Conservation (phyloP, 208 protist genomes). For the Trypanosomatidae sp. region DNA sequence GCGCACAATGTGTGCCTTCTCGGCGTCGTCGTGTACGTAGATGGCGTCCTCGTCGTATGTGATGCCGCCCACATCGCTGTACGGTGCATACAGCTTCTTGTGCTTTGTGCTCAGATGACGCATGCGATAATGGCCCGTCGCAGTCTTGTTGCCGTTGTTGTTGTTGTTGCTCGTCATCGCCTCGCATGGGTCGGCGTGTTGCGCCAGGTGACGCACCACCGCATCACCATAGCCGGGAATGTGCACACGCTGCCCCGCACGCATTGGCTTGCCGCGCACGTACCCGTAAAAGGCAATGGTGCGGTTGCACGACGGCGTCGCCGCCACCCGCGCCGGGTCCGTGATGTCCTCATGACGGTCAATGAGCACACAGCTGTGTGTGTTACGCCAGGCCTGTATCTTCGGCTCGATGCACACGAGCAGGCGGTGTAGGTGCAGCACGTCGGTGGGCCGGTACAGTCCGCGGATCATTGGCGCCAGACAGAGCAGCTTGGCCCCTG, state of each 20-base stretch:
- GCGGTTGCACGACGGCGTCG: constrained; percentile 58
- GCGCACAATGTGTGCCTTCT: constrained; percentile 64
- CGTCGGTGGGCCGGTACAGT: constrained; percentile 94
- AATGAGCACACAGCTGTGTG: constrained; percentile 95
- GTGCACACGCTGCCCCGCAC: constrained; percentile 88
- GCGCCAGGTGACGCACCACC: constrained; percentile 69
- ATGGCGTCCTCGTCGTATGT: constrained; percentile 97
- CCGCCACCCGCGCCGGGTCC: constrained; percentile 70
- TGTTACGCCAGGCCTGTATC: constrained; percentile 94
- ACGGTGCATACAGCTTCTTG: constrained; percentile 96
- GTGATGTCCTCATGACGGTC: constrained; percentile 98
- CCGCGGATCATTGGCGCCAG: constrained; percentile 93
- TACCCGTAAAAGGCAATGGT: constrained; percentile 97
- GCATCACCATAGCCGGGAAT: constrained; percentile 97
- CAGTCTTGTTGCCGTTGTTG: constrained; percentile 13
- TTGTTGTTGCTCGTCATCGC: not conserved
- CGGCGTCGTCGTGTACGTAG: constrained; percentile 91
- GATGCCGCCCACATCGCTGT: constrained; percentile 96
- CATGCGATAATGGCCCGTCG: constrained; percentile 62
- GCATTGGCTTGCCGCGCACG: constrained; percentile 93
- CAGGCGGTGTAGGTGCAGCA: constrained; percentile 95
- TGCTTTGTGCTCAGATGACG: constrained; percentile 90
- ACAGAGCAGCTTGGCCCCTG: constrained; percentile 97
- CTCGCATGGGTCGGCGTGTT: constrained; percentile 94
- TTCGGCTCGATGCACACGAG: constrained; percentile 95